Evolutionary conservation across 2,329 filamentous ascomycete genomes (phyloP), one percentile per base, ranked within the genome.

Genomic region (Paramyrothecium sp.): DNA sequence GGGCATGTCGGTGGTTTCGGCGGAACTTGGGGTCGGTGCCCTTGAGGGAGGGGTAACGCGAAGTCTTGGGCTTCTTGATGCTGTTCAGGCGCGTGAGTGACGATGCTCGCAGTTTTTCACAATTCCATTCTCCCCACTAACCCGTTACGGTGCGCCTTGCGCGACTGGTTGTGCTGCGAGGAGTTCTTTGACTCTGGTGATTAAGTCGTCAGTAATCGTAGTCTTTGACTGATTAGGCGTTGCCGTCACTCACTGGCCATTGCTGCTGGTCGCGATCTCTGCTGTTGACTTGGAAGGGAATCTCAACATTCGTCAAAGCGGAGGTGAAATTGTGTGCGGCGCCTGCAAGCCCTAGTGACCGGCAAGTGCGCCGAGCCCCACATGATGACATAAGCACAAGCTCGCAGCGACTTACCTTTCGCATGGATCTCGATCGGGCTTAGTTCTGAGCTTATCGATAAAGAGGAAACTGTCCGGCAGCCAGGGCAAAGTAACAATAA

Each of bases 51-150:
- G 95, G 95, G 85, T 99, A 99, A 85, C 95, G 88, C 82, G 93
- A 88, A 77, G 95, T 98, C 89, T 97, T 97, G 68, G 95, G 95
- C 90, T 97, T 98, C 90, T 98, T 98, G 88, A 99, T 99, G 84
- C 94, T 97, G 78, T 34, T 70, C 63, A 3, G 38, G n/a, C 38
- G 38, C n/a, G 38, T 44, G 38, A 44, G 38, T 16, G 13, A 19
- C 38, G 49, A 51, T 52, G 44, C 56, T 19, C 33, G 48, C 49
- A 33, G n/a, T 13, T 20, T 12, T 38, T 12, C n/a, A 41, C 23
- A 20, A 53, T 30, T 53, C 30, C n/a, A 19, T 21, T 20, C n/a
- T 53, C 51, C 59, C 51, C 64, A 83, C 89, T 73, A 89, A 97
- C 94, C 95, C 95, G 87, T 99, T 99, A 78, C 90, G 89, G 89